Base-by-base conservation (phyloP, 2,329 filamentous ascomycete species). In the Didymellaceae sp. region DNA sequence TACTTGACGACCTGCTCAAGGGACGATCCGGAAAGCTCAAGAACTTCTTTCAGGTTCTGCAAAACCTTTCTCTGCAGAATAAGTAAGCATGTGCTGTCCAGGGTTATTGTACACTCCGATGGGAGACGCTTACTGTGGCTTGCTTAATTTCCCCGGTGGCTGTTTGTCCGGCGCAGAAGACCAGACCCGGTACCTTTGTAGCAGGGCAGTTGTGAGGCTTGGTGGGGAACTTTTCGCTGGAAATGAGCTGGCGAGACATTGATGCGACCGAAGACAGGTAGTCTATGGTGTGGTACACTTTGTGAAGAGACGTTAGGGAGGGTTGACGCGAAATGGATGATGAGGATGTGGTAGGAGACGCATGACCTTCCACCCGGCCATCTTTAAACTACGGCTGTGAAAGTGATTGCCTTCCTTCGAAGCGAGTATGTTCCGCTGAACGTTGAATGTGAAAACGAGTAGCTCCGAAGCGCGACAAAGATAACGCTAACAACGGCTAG, bases 1-100 rank as follows among this genome's bases (percentile, higher is more conserved):
- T 66, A 65, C 46, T 67, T 68, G 51, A 68, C 62, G n/a, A 68
- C 62, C 35, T 67, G 56, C 34, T 67, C 61, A 9, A 66, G 55
- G 4, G 60, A 63, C 7, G 63, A 65, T 6, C 63, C 63, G 2
- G 62, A 62, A 21, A 62, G 56, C 37, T 66, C 62, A 21, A 66
- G 58, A 11, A 66, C 47, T 38, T 61, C 53, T 20, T 61, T 61
- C 6, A 61, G 40, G 13, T 61, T 60, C 14, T 63, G 61, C 5
- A 63, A 50, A 11, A 63, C 61, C 10, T 41, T 63, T 21, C 56
- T 49, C 56, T 63, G 30, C 1, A 26, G 1, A 4, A 16, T 14
- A n/a, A n/a, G n/a, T n/a, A n/a, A n/a, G n/a, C n/a, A n/a, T n/a
- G n/a, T n/a, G n/a, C n/a, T n/a, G n/a, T n/a, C n/a, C n/a, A n/a